phyloP scores from a whole-genome alignment of 1,284 basidiomycete species.

The Tylopilus sp. region DNA sequence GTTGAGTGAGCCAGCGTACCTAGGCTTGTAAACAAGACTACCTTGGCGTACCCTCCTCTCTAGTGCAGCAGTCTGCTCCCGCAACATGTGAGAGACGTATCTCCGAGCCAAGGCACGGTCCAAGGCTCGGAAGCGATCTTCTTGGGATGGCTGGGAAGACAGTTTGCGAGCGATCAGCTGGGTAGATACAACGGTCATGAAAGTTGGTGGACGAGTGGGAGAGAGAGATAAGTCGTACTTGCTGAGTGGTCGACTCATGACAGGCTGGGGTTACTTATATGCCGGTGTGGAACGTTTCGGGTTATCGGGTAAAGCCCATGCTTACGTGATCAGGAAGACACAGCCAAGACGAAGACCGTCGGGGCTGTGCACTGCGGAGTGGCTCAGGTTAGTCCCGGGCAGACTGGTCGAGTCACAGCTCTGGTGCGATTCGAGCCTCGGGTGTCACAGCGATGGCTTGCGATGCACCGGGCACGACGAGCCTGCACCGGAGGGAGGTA shows the following conservation, averaged over 20 bases:
- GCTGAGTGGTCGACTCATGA: not conserved
- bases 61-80: slow-evolving; percentile 22
- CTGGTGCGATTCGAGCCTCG: not conserved
- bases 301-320: too few relatives aligned
- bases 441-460: not conserved
- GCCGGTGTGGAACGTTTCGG: not conserved
- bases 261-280: not conserved
- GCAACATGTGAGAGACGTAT: slow-evolving; percentile 29
- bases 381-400: too few relatives aligned
- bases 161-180: slow-evolving; percentile 24
- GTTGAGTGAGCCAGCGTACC: slow-evolving; percentile 24
- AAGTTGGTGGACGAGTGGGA: not conserved
- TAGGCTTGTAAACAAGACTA: slow-evolving; percentile 33
- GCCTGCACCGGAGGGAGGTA: not conserved
- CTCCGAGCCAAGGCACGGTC: slow-evolving; percentile 33
- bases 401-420: not conserved
- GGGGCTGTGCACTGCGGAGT: not conserved
- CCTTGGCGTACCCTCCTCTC: slow-evolving; percentile 28
- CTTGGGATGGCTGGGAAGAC: slow-evolving; percentile 20
- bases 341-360: too few relatives aligned
- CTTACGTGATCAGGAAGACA: not conserved
- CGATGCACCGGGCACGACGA: not conserved
- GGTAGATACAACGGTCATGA: slow-evolving; percentile 26
- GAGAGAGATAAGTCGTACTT: not conserved
- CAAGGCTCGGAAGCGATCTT: slow-evolving; percentile 33